Base-by-base conservation (phyloP, 805 yeast species). In the Candida schatavii region DNA sequence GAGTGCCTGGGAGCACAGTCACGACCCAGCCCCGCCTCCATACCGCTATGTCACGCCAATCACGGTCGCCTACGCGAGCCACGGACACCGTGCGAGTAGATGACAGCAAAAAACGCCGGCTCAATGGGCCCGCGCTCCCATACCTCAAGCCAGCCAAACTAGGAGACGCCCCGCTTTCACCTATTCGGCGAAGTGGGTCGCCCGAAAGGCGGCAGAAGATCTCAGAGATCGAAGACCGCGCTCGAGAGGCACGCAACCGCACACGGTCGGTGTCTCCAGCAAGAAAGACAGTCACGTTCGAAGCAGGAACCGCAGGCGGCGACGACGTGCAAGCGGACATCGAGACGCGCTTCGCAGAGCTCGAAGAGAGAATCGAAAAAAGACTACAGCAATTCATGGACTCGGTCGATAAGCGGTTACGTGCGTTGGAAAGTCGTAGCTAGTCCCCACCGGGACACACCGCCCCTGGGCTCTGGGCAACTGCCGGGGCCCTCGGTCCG, bases 141-240 rank as follows among this genome's bases (percentile, higher is more conserved):
- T n/a, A n/a, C n/a, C n/a, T n/a, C n/a, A n/a, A n/a, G n/a, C n/a
- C n/a, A n/a, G n/a, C n/a, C n/a, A n/a, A n/a, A n/a, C n/a, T 7
- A 7, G 15, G 35, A 15, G 35, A 31, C 9, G 18, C 35, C 21
- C 19, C 40, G 17, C 35, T 44, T 9, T 56, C 64, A 1, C 61
- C 66, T 6, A 48, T 58, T 6, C 50, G 59, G 41, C 50, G 59
- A 37, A 61, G 68, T 33, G 71, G 71, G 5, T 64, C 70, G 2
- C 70, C 71, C 2, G 52, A 51, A 32, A 52, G 70, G 27, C 50
- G 71, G 26, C 54, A 52, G 33, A 51, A 49, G 22, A 66, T 66
- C 13, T 49, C 45, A 27, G 59, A 61, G 39, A 54, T 63, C 35
- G 71, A 66, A 42, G 35, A 45, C 28, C 42, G 43, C 29, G n/a